Percentiles rank a stretch among this genome's conserved stretches.
These are phyloP conservation scores for Xerocomus nothofagi DNA, from an alignment of 1,284 basidiomycete species.

Conservation along the genomic window DNA sequence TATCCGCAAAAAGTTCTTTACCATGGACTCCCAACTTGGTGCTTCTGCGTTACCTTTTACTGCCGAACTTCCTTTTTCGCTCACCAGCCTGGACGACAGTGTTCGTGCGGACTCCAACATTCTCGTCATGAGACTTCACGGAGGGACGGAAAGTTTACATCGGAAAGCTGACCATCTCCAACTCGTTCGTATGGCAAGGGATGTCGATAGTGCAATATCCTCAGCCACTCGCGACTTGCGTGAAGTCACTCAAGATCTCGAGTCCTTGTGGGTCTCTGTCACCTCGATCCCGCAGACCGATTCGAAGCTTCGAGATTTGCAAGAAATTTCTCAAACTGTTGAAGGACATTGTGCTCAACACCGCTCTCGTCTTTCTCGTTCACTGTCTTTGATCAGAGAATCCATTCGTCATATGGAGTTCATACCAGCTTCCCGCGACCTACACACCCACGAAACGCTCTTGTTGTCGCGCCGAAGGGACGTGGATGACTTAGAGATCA, in stretches of 20 bases:
- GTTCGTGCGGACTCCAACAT: slow-evolving; percentile 73
- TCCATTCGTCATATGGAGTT: slow-evolving; percentile 52
- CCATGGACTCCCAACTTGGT: slow-evolving; percentile 20
- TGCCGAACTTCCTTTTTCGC: slow-evolving; percentile 56
- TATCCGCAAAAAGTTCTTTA: slow-evolving; percentile 39
- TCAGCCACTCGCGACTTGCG: slow-evolving; percentile 41
- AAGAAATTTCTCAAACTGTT: slow-evolving; percentile 37
- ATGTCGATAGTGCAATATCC: slow-evolving; percentile 48
- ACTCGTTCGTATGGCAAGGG: slow-evolving; percentile 52
- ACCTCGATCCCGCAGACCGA: slow-evolving; percentile 27
- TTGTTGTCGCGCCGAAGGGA: slow-evolving; percentile 46
- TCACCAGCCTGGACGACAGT: slow-evolving; percentile 58
- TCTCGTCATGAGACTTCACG: slow-evolving; percentile 61
- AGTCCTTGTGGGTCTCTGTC: slow-evolving; percentile 36
- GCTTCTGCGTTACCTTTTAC: slow-evolving; percentile 33
- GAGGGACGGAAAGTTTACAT: slow-evolving; percentile 50
- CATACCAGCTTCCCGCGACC: slow-evolving; percentile 41
- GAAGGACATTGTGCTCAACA: slow-evolving; percentile 38
- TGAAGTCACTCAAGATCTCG: slow-evolving; percentile 40
- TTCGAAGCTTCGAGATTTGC: slow-evolving; percentile 36
- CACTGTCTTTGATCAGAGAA: slow-evolving; percentile 52
- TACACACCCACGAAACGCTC: slow-evolving; percentile 44
- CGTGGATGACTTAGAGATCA: slow-evolving; percentile 51
- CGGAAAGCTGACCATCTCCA: slow-evolving; percentile 49
- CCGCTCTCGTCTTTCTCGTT: slow-evolving; percentile 44